These are phyloP conservation scores for Podospora pseudopauciseta DNA, from an alignment of 495 filamentous ascomycete species.

Conservation along the genomic window DNA sequence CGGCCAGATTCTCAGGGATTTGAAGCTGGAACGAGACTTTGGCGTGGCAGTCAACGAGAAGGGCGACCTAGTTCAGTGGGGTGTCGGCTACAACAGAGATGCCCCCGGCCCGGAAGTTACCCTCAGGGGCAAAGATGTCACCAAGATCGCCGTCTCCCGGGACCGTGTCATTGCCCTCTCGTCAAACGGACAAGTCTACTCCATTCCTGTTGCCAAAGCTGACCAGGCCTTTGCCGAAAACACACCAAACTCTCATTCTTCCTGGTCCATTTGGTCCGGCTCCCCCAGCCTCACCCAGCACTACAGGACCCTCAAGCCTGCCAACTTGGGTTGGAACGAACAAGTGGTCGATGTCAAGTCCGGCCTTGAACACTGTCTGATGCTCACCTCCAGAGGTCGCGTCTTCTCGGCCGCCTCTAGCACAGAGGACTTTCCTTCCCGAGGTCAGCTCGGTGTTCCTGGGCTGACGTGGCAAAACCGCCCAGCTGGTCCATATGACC, in stretches of 20 bases:
- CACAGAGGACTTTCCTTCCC: conserved; percentile 69
- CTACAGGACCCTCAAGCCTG: conserved; percentile 68
- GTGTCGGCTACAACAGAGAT: conserved; percentile 60
- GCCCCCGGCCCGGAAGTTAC: conserved; percentile 59
- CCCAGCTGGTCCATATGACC: conserved; percentile 73
- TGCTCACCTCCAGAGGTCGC: conserved; percentile 81
- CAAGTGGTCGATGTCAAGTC: conserved; percentile 67
- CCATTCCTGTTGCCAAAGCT: conserved; percentile 67
- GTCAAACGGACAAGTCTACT: conserved; percentile 78
- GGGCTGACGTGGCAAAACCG: conserved; percentile 75
- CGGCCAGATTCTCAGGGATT: conserved; percentile 74
- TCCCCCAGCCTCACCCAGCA: conserved; percentile 61
- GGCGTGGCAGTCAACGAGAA: conserved; percentile 87
- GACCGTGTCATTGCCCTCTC: conserved; percentile 81
- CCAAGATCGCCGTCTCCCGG: conserved; percentile 65
- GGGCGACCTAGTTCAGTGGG: conserved; percentile 92
- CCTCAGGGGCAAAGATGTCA: conserved; percentile 75
- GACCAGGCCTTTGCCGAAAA: conserved; percentile 67
- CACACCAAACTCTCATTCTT: conserved; percentile 38
- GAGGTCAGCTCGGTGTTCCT: conserved; percentile 82
- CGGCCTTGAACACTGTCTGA: conserved; percentile 78
- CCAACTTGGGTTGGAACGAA: conserved; percentile 66
- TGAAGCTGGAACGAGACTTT: conserved; percentile 78
- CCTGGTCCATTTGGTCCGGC: conserved; percentile 64
- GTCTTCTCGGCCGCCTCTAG: conserved; percentile 81